phyloP scores from a whole-genome alignment of 2,329 filamentous ascomycete species.

The Trichoderma sp. region DNA sequence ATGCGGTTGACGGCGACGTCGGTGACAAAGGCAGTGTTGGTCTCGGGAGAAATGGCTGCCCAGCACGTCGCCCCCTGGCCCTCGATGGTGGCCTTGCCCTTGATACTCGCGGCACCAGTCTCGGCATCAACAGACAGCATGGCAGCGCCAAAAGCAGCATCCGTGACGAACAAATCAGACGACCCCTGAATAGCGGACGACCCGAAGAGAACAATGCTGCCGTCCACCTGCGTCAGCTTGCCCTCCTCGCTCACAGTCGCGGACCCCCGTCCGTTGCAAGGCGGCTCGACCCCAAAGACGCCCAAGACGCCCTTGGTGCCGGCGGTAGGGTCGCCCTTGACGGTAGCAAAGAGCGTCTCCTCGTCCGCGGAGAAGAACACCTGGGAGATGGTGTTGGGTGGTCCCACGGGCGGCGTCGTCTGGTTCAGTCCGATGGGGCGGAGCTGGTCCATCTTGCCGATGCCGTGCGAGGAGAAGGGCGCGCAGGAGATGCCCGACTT shows the following conservation, averaged over 20 bases:
- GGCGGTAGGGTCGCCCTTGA: slow-evolving; percentile 59
- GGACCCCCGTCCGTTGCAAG: background rate
- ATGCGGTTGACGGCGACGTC: slow-evolving; percentile 57
- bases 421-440: slow-evolving; percentile 55
- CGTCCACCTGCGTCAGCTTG: slow-evolving; percentile 48
- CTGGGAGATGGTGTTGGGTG: slow-evolving; percentile 62
- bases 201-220: slow-evolving; percentile 62
- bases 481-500: slow-evolving; percentile 51
- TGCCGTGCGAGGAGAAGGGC: slow-evolving; percentile 42
- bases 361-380: slow-evolving; percentile 61
- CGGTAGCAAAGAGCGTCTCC: slow-evolving; percentile 54
- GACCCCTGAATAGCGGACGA: slow-evolving; percentile 49
- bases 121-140: slow-evolving; percentile 48
- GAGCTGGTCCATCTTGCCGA: slow-evolving; percentile 49
- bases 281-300: slow-evolving; percentile 47
- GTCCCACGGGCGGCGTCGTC: slow-evolving; percentile 60
- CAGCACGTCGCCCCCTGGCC: slow-evolving; percentile 62
- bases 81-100: slow-evolving; percentile 46
- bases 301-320: slow-evolving; percentile 62
- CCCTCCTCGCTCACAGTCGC: slow-evolving; percentile 36
- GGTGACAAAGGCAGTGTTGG: slow-evolving; percentile 59
- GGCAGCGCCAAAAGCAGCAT: slow-evolving; percentile 59
- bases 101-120: slow-evolving; percentile 39
- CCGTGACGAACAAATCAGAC: slow-evolving; percentile 55
- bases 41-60: slow-evolving; percentile 52